Percentiles rank a stretch among this genome's conserved stretches.
Conservation (phyloP, 768 basidiomycete species). For the Suillus paluster region DNA sequence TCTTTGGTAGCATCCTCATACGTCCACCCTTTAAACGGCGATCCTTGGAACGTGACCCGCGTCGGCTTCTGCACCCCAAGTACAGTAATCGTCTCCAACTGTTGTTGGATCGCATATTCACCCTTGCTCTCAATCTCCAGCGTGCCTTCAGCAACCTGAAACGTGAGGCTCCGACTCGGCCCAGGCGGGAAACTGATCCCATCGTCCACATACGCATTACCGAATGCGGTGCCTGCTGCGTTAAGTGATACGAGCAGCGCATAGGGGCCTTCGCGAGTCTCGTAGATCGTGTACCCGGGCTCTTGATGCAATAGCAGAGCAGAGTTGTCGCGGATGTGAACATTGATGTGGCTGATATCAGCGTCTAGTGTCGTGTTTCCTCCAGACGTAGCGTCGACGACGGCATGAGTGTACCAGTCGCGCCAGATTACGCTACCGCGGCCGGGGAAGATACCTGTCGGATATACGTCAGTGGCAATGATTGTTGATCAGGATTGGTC, state of each 20-base stretch:
- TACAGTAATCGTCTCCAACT: constrained; percentile 56
- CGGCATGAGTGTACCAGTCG: constrained; percentile 74
- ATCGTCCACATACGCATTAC: constrained; percentile 71
- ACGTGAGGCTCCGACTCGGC: constrained; percentile 50
- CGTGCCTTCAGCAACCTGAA: constrained; percentile 40
- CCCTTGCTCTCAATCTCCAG: constrained; percentile 46
- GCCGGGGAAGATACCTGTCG: constrained; percentile 66
- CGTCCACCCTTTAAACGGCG: constrained; percentile 38
- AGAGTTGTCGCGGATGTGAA: constrained; percentile 73
- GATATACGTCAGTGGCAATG: background rate
- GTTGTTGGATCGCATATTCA: constrained; percentile 42
- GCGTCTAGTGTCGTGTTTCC: constrained; percentile 57
- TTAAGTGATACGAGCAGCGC: constrained; percentile 63
- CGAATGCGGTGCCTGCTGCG: constrained; percentile 52
- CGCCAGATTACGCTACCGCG: constrained; percentile 63
- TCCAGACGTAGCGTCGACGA: constrained; percentile 47
- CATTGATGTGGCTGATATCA: constrained; percentile 76
- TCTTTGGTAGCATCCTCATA: constrained; percentile 45
- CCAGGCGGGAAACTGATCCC: constrained; percentile 65
- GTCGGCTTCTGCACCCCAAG: constrained; percentile 57
- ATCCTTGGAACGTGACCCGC: constrained; percentile 44
- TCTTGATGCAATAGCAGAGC: constrained; percentile 64
- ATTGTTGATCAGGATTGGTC: background rate
- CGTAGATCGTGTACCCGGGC: constrained; percentile 70
- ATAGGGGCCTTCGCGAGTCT: constrained; percentile 66